These are phyloP conservation scores for Leccinum aurantiacum DNA, from an alignment of 768 basidiomycete species.

Conservation along the genomic window DNA sequence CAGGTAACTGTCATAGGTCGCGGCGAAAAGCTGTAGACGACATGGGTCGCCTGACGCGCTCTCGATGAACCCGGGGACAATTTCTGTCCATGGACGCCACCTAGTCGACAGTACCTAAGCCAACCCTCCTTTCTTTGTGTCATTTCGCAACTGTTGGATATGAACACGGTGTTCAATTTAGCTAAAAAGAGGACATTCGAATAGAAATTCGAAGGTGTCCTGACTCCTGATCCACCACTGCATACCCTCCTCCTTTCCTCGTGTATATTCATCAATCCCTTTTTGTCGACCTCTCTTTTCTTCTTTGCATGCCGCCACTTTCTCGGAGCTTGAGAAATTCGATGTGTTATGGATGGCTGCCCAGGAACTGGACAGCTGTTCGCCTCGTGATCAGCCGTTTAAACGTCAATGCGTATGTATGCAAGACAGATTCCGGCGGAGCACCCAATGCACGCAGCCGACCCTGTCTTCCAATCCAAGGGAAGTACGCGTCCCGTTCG, in stretches of 20 bases:
- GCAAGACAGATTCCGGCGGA: background rate
- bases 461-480: background rate
- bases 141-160: background rate
- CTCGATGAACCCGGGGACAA: background rate
- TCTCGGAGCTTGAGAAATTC: background rate
- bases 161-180: conserved; percentile 11
- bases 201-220: background rate
- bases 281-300: background rate
- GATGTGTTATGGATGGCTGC: background rate
- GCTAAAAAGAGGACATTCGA: conserved; percentile 5
- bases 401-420: background rate
- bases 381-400: background rate
- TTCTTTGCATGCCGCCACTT: background rate
- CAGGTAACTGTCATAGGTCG: conserved; percentile 64
- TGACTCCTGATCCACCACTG: background rate
- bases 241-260: background rate
- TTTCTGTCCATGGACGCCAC: conserved; percentile 11
- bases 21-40: conserved; percentile 40
- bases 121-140: background rate
- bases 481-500: background rate
- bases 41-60: background rate
- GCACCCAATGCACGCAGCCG: background rate
- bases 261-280: background rate
- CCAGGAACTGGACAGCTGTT: background rate
- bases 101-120: conserved; percentile 6